Base-by-base conservation (phyloP, 352 stramenopile genomes). In the Phytophthora tentaculata region DNA sequence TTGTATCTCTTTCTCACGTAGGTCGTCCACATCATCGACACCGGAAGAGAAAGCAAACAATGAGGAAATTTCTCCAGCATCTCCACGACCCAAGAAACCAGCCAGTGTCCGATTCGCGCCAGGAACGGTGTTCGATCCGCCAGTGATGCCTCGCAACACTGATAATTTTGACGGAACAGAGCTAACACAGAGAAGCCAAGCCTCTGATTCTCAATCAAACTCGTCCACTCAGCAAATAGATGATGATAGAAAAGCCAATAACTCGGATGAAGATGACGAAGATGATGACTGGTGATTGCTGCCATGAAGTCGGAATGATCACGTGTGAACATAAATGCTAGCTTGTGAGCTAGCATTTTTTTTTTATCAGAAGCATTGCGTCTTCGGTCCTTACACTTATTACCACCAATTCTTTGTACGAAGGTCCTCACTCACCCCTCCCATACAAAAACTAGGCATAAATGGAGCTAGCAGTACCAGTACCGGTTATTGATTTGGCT, bases 231-330 rank as follows among this genome's bases (percentile, higher is more conserved):
- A 62, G 22, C 16, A 43, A 35, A 29, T 53, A 14, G 26, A 20
- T 44, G 49, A 0, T 22, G 29, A 61, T 16, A 64, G 19, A 32
- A 66, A 65, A 56, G 49, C 8, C 10, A 72, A 49, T 29, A 53
- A 56, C 41, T 74, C 47, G 29, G 56, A 65, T 57, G 64, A 68
- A 61, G 60, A 67, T 9, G 64, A 77, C 6, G 65, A 77, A 19
- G 68, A 75, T 19, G 71, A 79, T 47, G 71, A 76, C 41, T 79
- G 71, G 71, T 79, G 59, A 63, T n/a, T n/a, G n/a, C n/a, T n/a
- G n/a, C n/a, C n/a, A n/a, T n/a, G n/a, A n/a, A n/a, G n/a, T n/a
- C n/a, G n/a, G n/a, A n/a, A n/a, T n/a, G n/a, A n/a, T n/a, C n/a
- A n/a, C n/a, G n/a, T n/a, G n/a, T n/a, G n/a, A n/a, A n/a, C n/a